These are phyloP conservation scores for Scenedesmus sp. DNA, from an alignment of 163 green algal genomes.

Conservation along the genomic window DNA sequence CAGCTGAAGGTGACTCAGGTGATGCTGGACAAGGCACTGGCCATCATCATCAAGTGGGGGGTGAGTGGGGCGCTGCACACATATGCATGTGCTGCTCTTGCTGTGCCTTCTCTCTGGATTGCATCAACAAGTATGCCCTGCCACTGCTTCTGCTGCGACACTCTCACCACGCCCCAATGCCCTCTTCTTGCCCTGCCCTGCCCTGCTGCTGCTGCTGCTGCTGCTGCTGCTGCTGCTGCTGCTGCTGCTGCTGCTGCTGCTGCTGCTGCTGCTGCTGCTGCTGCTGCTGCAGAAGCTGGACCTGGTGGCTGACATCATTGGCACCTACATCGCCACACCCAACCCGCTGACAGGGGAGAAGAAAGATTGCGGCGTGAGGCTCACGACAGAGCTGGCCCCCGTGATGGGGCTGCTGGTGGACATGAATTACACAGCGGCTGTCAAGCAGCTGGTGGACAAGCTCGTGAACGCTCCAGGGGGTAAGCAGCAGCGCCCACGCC, in stretches of 20 bases:
- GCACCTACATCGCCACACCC: background rate
- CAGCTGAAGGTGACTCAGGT: background rate
- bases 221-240: no score
- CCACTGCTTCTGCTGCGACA: no score
- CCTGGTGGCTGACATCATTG: background rate
- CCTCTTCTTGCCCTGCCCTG: no score
- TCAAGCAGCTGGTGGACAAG: background rate
- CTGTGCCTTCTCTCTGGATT: no score
- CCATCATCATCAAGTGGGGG: background rate
- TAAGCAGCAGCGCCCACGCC: no score
- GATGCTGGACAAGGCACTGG: background rate
- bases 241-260: background rate
- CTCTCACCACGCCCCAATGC: no score
- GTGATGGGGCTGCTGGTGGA: background rate
- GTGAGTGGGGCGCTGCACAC: no score
- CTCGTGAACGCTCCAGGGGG: background rate
- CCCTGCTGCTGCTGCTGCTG: no score
- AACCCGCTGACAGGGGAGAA: background rate
- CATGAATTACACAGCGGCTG: background rate
- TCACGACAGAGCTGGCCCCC: background rate
- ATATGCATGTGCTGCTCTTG: no score
- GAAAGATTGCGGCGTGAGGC: background rate
- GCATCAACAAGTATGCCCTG: no score
- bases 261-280: background rate
- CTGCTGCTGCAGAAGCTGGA: background rate